These are phyloP conservation scores for Astrephomene gubernaculifera DNA, from an alignment of 139 green algal species.

Conservation along the genomic window DNA sequence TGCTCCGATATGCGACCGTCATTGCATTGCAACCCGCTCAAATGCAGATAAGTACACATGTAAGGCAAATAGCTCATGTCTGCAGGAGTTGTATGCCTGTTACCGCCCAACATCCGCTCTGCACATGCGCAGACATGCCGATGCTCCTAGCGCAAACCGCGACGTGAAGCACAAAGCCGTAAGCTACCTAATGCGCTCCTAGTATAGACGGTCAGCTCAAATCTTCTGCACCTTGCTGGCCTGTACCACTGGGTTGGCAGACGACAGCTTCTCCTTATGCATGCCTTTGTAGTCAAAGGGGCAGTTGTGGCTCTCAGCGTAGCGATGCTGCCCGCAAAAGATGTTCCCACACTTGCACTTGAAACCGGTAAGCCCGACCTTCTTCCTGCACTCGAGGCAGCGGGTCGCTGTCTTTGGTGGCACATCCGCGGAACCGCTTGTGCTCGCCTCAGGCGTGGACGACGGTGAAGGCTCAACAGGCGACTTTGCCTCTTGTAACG, in stretches of 20 bases:
- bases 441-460: background rate
- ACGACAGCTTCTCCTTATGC: conserved; percentile 68
- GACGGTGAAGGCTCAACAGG: background rate
- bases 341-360: conserved; percentile 84
- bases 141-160: no score
- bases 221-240: conserved; percentile 66
- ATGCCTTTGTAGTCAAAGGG: conserved; percentile 88
- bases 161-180: no score
- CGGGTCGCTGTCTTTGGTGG: conserved; percentile 16
- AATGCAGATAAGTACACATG: no score
- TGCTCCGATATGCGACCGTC: no score
- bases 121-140: no score
- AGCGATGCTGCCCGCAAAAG: conserved; percentile 86
- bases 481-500: conserved; percentile 21
- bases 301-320: conserved; percentile 89
- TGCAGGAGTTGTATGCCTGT: no score
- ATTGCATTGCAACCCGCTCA: no score
- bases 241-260: conserved; percentile 76
- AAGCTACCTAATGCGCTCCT: no score
- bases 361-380: conserved; percentile 92
- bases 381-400: conserved; percentile 74
- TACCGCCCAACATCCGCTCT: no score
- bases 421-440: background rate
- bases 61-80: no score
- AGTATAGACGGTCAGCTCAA: no score